These are phyloP conservation scores for Cercospora beticola DNA, from an alignment of 2,329 filamentous ascomycete genomes.

Conservation along the genomic window DNA sequence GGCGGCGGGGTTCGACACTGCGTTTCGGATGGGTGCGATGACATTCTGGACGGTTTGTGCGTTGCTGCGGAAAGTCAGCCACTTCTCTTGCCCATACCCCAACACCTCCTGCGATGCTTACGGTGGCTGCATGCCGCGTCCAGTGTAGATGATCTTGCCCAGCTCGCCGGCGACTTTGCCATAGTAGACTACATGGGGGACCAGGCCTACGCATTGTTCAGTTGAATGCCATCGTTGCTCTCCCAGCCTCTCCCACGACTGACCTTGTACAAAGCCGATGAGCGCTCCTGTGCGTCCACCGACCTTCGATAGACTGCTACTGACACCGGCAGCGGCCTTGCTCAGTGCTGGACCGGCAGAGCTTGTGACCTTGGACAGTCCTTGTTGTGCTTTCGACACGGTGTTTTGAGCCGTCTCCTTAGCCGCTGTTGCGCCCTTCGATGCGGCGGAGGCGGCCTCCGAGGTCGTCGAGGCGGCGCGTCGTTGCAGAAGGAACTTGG, in stretches of 20 bases:
- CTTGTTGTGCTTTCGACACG: conserved; percentile 69
- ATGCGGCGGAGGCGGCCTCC: conserved; percentile 47
- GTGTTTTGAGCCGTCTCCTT: conserved; percentile 47
- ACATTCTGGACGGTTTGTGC: conserved; percentile 81
- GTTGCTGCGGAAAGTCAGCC: conserved; percentile 54
- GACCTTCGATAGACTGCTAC: conserved; percentile 68
- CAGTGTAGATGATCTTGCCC: conserved; percentile 79
- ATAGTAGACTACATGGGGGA: conserved; percentile 89
- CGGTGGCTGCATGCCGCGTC: conserved; percentile 92
- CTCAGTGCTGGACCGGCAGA: conserved; percentile 76
- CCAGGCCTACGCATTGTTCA: conserved; percentile 63
- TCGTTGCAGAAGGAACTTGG: conserved; percentile 44
- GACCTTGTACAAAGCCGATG: conserved; percentile 84
- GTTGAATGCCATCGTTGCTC: conserved; percentile 6
- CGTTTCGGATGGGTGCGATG: conserved; percentile 73
- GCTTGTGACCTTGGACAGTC: conserved; percentile 76
- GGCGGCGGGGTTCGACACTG: conserved; percentile 65
- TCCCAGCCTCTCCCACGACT: conserved; percentile 23
- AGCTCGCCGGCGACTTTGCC: conserved; percentile 84
- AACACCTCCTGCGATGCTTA: conserved; percentile 56
- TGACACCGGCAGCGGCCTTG: conserved; percentile 67
- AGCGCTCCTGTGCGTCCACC: conserved; percentile 80
- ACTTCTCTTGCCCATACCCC: conserved; percentile 16
- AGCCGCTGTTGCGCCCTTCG: conserved; percentile 38
- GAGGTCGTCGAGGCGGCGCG: conserved; percentile 53